Evolutionary conservation across 2,329 filamentous ascomycete species (phyloP).

Genomic region (Coniochaeta prunicola): DNA sequence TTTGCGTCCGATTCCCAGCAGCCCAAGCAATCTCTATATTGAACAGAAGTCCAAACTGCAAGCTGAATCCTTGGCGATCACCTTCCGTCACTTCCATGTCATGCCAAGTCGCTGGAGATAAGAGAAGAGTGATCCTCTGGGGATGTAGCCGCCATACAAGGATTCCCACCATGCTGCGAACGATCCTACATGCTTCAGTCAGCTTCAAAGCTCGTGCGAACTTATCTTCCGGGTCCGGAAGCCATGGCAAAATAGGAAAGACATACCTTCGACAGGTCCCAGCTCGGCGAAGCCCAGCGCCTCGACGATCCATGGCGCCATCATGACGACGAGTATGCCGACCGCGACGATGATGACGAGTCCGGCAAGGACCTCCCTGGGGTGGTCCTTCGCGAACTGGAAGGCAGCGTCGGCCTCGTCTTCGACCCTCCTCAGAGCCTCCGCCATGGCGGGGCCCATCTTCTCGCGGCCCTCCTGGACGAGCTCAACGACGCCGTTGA

Average conservation of each 20-base stretch:
- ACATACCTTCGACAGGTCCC: conserved; percentile 2
- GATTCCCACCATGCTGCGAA: conserved; percentile 33
- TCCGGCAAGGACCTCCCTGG: conserved; percentile 9
- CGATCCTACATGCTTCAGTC: conserved; percentile 11
- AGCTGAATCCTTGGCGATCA: not conserved
- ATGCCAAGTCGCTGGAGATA: conserved; percentile 35
- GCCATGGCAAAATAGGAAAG: not conserved
- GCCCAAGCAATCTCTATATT: too few relatives aligned
- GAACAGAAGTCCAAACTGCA: too few relatives aligned
- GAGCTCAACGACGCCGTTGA: conserved; percentile 11
- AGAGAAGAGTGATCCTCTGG: conserved; percentile 30
- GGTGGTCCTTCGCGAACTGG: conserved; percentile 10
- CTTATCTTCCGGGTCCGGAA: too few relatives aligned
- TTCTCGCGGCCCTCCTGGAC: conserved; percentile 9
- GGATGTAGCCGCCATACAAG: conserved; percentile 28
- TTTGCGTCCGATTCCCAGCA: not conserved
- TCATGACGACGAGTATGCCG: conserved; percentile 13
- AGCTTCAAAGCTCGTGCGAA: not conserved
- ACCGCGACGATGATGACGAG: conserved; percentile 14
- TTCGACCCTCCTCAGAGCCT: conserved; percentile 11
- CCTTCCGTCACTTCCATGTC: conserved; percentile 12
- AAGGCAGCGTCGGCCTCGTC: conserved; percentile 11
- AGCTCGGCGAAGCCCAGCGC: conserved; percentile 13
- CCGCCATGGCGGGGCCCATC: conserved; percentile 13
- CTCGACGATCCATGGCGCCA: conserved; percentile 14